A percentile compares a stretch with the other conserved stretches of the same genome.
Evolutionary conservation across 495 filamentous ascomycete species (phyloP).

Genomic region (Xylaria scruposa): DNA sequence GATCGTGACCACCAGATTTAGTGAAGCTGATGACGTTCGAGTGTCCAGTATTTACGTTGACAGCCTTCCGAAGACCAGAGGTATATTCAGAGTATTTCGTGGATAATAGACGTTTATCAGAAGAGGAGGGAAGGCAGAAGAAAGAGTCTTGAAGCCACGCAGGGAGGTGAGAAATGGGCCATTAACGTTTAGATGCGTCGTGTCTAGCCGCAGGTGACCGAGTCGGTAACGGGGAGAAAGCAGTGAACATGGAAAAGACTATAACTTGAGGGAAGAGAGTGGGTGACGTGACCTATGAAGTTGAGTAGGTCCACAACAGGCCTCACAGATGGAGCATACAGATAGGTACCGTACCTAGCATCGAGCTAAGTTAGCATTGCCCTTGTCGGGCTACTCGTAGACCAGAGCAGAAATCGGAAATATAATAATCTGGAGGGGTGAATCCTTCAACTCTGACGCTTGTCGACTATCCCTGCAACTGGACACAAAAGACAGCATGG

Average conservation of each 20-base stretch:
- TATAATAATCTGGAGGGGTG: constrained; percentile 42
- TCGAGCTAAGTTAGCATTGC: constrained; percentile 25
- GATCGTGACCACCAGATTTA: neutral
- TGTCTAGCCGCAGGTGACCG: constrained; percentile 29
- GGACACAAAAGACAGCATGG: constrained; percentile 23
- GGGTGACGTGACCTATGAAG: constrained; percentile 30
- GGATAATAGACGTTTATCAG: constrained; percentile 27
- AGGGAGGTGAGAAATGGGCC: constrained; percentile 29
- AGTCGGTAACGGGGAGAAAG: constrained; percentile 38
- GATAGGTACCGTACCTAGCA: constrained; percentile 25
- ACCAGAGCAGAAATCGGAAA: constrained; percentile 28
- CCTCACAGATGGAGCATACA: constrained; percentile 15
- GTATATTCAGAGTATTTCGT: constrained; percentile 28
- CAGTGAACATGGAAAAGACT: constrained; percentile 20
- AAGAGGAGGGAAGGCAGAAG: constrained; percentile 32
- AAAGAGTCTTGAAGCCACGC: constrained; percentile 28
- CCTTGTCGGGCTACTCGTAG: constrained; percentile 21
- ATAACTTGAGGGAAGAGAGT: constrained; percentile 24
- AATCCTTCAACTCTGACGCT: constrained; percentile 42
- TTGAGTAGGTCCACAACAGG: constrained; percentile 24
- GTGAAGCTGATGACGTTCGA: neutral
- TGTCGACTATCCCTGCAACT: constrained; percentile 28
- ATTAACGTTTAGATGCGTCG: constrained; percentile 27
- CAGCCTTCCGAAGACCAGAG: constrained; percentile 18
- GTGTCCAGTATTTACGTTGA: constrained; percentile 30